Evolutionary conservation across 768 basidiomycete genomes (phyloP).

Genomic region (Naganishia randhawae): DNA sequence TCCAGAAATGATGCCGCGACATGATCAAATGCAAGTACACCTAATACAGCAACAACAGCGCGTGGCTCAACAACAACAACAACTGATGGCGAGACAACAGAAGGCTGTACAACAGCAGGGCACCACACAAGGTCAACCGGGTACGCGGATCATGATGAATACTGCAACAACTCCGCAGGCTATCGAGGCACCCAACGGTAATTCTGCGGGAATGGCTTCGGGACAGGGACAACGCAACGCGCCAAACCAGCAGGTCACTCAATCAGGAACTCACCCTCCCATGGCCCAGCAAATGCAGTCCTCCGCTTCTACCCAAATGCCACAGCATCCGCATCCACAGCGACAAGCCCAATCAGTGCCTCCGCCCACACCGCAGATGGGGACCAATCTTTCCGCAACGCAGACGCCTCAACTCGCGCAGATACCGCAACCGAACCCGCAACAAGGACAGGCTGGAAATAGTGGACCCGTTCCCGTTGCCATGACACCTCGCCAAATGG

Average conservation of each 20-base stretch:
- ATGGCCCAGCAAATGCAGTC: background rate
- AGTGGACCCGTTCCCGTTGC: background rate
- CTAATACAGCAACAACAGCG: constrained; percentile 7
- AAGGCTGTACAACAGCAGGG: constrained; percentile 5
- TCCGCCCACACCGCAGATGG: constrained; percentile 4
- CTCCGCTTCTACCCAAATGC: background rate
- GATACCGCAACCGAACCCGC: background rate
- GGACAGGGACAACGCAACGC: background rate
- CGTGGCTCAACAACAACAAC: constrained; percentile 1
- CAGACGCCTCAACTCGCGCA: constrained; percentile 17
- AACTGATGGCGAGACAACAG: background rate
- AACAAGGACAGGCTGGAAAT: background rate
- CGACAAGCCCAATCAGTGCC: constrained; percentile 14
- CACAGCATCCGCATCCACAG: background rate
- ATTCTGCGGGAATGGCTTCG: background rate
- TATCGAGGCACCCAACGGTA: background rate
- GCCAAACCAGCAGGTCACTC: background rate
- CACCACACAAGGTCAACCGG: background rate
- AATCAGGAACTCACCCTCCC: constrained; percentile 4
- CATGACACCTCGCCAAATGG: constrained; percentile 6
- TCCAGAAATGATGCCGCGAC: too few relatives aligned
- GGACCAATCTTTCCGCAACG: constrained; percentile 8
- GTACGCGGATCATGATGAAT: background rate
- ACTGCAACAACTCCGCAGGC: background rate
- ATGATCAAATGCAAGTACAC: constrained; percentile 17